A percentile compares a stretch with the other conserved stretches of the same genome.
Conservation (phyloP, 352 stramenopile genomes). For the Globisporangium polare region DNA sequence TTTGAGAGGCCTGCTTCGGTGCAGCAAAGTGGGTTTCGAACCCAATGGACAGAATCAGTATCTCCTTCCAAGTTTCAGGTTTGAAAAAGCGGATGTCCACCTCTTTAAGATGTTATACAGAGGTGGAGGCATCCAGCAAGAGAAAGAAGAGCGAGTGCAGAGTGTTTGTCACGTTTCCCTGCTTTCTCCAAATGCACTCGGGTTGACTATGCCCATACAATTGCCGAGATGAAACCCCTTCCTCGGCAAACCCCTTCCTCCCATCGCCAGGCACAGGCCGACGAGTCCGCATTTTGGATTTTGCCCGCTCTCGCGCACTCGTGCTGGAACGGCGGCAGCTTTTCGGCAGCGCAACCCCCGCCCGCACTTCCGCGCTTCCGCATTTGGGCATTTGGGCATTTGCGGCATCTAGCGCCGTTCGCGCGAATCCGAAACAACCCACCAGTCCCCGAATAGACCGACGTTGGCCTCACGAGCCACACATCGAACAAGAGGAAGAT, state of each 20-base stretch:
- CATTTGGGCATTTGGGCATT: too few species aligned
- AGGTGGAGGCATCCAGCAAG: too few species aligned
- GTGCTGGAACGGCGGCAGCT: background rate
- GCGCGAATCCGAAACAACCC: background rate
- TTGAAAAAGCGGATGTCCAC: too few species aligned
- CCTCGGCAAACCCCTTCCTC: background rate
- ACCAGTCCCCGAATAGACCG: background rate
- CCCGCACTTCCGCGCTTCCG: background rate
- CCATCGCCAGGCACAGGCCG: background rate
- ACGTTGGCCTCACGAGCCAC: background rate
- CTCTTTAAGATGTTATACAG: too few species aligned
- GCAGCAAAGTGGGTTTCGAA: too few species aligned
- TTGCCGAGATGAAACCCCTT: slow-evolving; percentile 5
- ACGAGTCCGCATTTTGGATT: slow-evolving; percentile 38
- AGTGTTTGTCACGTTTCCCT: slow-evolving; percentile 4
- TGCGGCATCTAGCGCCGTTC: background rate
- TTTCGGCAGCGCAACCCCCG: background rate
- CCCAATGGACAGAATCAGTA: too few species aligned
- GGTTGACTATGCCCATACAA: slow-evolving; percentile 14
- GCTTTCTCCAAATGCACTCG: slow-evolving; percentile 3
- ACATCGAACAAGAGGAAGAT: slow-evolving; percentile 13
- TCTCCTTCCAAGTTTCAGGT: too few species aligned
- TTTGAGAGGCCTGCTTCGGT: too few species aligned
- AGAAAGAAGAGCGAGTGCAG: background rate
- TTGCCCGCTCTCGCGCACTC: slow-evolving; percentile 22